Conservation (phyloP, 2,329 filamentous ascomycete genomes). For the Scytalidium lignicola region DNA sequence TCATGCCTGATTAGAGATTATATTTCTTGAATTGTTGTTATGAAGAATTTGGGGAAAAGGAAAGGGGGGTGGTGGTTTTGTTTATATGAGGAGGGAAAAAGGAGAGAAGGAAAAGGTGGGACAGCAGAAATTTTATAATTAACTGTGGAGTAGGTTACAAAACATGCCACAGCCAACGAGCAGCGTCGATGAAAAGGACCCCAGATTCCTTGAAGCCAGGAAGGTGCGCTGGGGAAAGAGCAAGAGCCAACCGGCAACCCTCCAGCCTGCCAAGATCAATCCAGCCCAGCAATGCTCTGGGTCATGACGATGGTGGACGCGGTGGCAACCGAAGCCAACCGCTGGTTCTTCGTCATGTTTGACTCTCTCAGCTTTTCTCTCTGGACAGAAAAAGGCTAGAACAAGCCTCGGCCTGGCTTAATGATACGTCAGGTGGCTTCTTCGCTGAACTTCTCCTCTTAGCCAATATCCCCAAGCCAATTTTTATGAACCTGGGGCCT, state of each 20-base stretch:
- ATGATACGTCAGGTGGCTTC: too few species aligned
- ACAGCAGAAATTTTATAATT: not conserved
- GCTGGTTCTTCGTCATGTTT: not conserved
- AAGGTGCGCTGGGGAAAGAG: not conserved
- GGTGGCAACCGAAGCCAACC: not conserved
- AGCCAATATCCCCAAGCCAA: too few species aligned
- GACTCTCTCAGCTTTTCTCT: too few species aligned
- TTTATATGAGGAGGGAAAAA: not conserved
- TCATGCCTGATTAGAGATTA: not conserved
- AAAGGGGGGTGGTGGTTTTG: too few species aligned
- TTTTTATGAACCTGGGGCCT: too few species aligned
- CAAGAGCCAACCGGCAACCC: not conserved
- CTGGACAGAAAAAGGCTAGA: too few species aligned
- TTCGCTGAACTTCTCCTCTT: too few species aligned
- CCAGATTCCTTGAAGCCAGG: not conserved
- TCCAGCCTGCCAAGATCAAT: not conserved
- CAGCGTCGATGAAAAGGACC: not conserved
- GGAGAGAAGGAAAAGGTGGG: not conserved
- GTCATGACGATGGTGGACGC: not conserved
- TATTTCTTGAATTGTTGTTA: not conserved
- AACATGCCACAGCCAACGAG: not conserved
- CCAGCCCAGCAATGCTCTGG: not conserved
- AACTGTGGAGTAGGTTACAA: not conserved
- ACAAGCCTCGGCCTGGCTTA: too few species aligned
- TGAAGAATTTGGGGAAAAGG: too few species aligned